Evolutionary conservation across 768 basidiomycete genomes (phyloP).

Genomic region (Daedaleopsis nitida): DNA sequence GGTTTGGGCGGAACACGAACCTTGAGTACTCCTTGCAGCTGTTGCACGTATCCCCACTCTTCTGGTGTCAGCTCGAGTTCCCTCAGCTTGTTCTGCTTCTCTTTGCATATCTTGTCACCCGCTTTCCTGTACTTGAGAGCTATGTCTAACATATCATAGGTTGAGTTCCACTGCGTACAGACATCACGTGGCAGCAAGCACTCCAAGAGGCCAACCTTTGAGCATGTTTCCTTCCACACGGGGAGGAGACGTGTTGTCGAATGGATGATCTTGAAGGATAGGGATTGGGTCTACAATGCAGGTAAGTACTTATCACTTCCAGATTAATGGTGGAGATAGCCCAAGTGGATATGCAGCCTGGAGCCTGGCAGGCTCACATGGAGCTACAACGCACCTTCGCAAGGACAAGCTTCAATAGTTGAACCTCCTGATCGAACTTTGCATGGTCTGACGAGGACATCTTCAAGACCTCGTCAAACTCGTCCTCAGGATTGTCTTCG

Average conservation of each 20-base stretch:
- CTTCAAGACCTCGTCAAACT: not conserved
- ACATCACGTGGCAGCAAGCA: constrained; percentile 41
- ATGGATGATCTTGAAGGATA: constrained; percentile 2
- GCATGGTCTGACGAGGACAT: constrained; percentile 2
- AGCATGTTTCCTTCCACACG: not conserved
- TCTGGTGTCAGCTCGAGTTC: not conserved
- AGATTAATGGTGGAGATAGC: too few species aligned
- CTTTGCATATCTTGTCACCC: constrained; percentile 29
- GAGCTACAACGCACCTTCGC: constrained; percentile 14
- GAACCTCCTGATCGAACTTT: constrained; percentile 4
- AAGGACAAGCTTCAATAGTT: constrained; percentile 8
- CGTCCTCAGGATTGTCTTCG: not conserved
- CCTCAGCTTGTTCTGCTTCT: constrained; percentile 12
- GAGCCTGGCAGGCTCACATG: too few species aligned
- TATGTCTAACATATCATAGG: constrained; percentile 39
- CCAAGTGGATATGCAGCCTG: too few species aligned
- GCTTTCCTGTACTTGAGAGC: constrained; percentile 31
- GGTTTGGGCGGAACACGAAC: constrained; percentile 5
- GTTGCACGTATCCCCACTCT: constrained; percentile 38
- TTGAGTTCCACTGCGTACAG: constrained; percentile 40
- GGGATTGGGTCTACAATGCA: not conserved
- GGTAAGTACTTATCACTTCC: not conserved
- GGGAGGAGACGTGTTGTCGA: constrained; percentile 3
- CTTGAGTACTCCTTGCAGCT: constrained; percentile 34
- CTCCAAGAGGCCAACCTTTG: not conserved